Evolutionary conservation across 2,329 filamentous ascomycete species (phyloP).

Genomic region (Fusarium tupiense): DNA sequence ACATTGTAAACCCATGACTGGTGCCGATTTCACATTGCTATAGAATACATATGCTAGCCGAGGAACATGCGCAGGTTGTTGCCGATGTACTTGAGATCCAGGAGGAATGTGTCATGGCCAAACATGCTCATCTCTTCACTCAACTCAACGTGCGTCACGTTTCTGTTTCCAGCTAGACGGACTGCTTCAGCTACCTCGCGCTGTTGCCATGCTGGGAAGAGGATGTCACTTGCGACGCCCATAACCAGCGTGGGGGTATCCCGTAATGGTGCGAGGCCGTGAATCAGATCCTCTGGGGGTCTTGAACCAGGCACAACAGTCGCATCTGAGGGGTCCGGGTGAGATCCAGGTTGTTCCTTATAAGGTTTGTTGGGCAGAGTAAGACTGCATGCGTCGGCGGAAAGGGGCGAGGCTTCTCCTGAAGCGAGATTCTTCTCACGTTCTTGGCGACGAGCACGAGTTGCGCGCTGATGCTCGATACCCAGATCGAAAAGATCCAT

Average conservation of each 20-base stretch:
- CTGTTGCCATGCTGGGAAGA: constrained; percentile 99
- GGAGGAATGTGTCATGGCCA: constrained; percentile 93
- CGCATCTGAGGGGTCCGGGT: constrained; percentile 47
- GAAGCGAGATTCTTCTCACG: constrained; percentile 67
- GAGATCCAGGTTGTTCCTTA: constrained; percentile 75
- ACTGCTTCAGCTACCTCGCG: constrained; percentile 90
- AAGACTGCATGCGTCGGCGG: constrained; percentile 70
- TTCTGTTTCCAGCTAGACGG: constrained; percentile 77
- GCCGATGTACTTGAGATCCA: constrained; percentile 92
- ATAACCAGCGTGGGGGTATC: constrained; percentile 87
- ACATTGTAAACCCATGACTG: background rate
- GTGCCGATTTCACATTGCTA: background rate
- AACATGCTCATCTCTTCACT: constrained; percentile 95
- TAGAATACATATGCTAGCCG: constrained; percentile 52
- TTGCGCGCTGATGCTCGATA: constrained; percentile 71
- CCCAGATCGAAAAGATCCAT: constrained; percentile 99
- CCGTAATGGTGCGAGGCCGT: constrained; percentile 75
- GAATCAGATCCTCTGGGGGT: constrained; percentile 82
- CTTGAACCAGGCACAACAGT: constrained; percentile 50
- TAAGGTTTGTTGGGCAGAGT: constrained; percentile 87
- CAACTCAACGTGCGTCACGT: constrained; percentile 87
- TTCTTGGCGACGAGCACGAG: constrained; percentile 68
- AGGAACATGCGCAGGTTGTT: constrained; percentile 84
- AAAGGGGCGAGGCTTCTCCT: constrained; percentile 60
- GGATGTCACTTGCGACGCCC: constrained; percentile 93